phyloP scores from a whole-genome alignment of 2,329 filamentous ascomycete species.

The Verticillium albo-atrum region DNA sequence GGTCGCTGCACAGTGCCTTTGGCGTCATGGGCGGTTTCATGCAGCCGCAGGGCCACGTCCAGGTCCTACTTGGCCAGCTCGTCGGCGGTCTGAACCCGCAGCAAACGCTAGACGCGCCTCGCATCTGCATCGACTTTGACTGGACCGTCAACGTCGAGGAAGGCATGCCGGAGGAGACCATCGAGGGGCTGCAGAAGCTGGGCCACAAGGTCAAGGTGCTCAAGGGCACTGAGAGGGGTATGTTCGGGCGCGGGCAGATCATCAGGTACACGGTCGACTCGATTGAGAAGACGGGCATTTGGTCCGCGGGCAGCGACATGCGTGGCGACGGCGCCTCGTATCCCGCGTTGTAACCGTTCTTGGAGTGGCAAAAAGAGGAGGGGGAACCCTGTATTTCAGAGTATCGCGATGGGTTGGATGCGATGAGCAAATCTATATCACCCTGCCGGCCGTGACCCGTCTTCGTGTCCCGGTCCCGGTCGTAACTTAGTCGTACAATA shows the following conservation, averaged over 20 bases:
- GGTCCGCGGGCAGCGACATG: slow-evolving; percentile 84
- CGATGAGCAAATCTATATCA: background rate
- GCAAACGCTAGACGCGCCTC: slow-evolving; percentile 81
- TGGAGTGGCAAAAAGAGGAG: too few relatives aligned
- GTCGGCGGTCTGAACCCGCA: slow-evolving; percentile 80
- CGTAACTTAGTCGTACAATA: background rate
- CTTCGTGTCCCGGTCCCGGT: background rate
- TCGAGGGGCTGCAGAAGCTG: slow-evolving; percentile 60
- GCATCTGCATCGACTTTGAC: slow-evolving; percentile 74
- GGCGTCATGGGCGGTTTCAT: slow-evolving; percentile 99
- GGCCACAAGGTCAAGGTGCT: slow-evolving; percentile 73
- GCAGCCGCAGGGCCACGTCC: slow-evolving; percentile 95
- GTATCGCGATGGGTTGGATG: background rate
- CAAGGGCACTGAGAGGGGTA: slow-evolving; percentile 55
- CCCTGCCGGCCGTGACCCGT: background rate
- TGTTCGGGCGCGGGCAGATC: slow-evolving; percentile 85
- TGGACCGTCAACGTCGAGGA: slow-evolving; percentile 76
- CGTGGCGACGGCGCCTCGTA: slow-evolving; percentile 75
- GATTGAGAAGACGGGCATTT: slow-evolving; percentile 65
- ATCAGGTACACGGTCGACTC: slow-evolving; percentile 72
- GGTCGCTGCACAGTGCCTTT: slow-evolving; percentile 76
- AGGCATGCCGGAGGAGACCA: slow-evolving; percentile 65
- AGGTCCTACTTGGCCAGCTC: slow-evolving; percentile 86
- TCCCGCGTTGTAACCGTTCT: slow-evolving; percentile 42
- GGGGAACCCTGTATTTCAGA: background rate